Percentiles rank a stretch among this genome's conserved stretches.
phyloP scores from a whole-genome alignment of 192 early-diverging fungal genomes.

The Globomyces pollinis-pini region DNA sequence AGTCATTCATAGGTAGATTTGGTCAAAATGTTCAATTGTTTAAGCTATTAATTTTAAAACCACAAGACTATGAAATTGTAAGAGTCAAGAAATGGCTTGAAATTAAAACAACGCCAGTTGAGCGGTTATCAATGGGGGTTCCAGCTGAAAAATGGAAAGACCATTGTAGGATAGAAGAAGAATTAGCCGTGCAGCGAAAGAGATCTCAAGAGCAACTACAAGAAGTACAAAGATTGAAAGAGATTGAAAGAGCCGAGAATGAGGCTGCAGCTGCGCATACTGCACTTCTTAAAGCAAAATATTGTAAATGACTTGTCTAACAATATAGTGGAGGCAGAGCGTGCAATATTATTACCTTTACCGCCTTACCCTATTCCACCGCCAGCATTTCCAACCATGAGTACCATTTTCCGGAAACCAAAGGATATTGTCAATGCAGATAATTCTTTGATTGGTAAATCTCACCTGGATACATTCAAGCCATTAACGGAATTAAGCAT shows the following conservation, averaged over 20 bases:
- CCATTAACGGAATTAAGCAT: no score
- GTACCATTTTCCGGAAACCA: background rate
- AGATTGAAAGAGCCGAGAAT: background rate
- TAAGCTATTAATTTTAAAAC: background rate
- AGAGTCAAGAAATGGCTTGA: background rate
- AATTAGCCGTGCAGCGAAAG: background rate
- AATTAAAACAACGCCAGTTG: background rate
- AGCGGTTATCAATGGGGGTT: background rate
- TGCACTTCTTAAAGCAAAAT: background rate
- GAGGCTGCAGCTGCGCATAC: background rate
- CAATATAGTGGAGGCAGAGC: background rate
- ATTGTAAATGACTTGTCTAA: background rate
- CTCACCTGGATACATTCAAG: no score
- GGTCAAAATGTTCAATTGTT: background rate
- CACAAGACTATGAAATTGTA: background rate
- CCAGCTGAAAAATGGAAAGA: conserved; percentile 7
- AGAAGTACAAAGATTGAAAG: background rate
- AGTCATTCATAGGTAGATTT: background rate
- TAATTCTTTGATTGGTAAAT: no score
- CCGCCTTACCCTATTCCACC: background rate
- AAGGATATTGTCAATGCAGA: no score
- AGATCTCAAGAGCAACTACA: background rate
- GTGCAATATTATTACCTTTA: background rate
- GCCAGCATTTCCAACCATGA: background rate
- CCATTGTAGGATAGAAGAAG: background rate